Conservation (phyloP, 2,329 filamentous ascomycete species). For the Neofusicoccum parvum region DNA sequence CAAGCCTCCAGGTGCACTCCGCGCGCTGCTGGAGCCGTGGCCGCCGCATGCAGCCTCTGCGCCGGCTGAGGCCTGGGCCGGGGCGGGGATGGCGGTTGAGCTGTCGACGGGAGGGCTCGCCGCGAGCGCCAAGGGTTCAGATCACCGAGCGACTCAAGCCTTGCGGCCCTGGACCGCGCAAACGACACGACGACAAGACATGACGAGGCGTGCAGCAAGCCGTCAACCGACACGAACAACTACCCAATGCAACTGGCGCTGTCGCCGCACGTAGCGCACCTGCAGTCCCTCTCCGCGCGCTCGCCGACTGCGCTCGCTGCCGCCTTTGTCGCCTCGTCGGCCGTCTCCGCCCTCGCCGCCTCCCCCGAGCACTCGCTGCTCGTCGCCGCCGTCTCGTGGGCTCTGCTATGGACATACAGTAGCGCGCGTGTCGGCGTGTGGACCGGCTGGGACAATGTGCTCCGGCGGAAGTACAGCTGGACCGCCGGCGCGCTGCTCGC, state of each 20-base stretch:
- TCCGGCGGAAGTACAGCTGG: constrained; percentile 38
- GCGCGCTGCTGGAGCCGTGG: too few species aligned
- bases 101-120: not conserved
- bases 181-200: constrained; percentile 20
- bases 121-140: constrained; percentile 13
- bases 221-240: constrained; percentile 15
- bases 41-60: not conserved
- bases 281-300: constrained; percentile 17
- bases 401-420: constrained; percentile 39
- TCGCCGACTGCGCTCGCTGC: constrained; percentile 9
- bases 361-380: constrained; percentile 42
- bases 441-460: constrained; percentile 30
- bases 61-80: not conserved
- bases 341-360: constrained; percentile 8
- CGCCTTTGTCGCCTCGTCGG: constrained; percentile 15
- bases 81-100: not conserved
- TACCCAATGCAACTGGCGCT: constrained; percentile 23
- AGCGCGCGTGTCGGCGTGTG: constrained; percentile 37
- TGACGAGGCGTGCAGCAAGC: constrained; percentile 20
- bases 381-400: constrained; percentile 47
- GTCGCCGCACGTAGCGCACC: constrained; percentile 22
- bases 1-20: not conserved
- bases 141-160: constrained; percentile 20
- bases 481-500: constrained; percentile 45
- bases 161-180: constrained; percentile 1